A percentile compares a stretch with the other conserved stretches of the same genome.
Evolutionary conservation across 352 stramenopile species (phyloP).

Genomic region (Thalassiosira livingstoniorum): DNA sequence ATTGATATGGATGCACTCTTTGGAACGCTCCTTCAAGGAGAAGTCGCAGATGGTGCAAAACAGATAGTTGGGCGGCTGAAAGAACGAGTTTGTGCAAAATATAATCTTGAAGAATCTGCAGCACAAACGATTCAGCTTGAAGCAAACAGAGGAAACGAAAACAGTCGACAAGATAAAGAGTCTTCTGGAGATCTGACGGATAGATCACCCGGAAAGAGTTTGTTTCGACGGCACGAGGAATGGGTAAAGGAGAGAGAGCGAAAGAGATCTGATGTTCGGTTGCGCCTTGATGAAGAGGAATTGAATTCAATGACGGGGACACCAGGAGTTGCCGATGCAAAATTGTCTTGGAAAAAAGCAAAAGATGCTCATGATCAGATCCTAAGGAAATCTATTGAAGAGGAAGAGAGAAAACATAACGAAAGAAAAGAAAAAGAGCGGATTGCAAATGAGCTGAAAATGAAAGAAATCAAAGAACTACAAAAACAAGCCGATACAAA

Average conservation of each 20-base stretch:
- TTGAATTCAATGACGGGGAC: slow-evolving; percentile 51
- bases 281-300: slow-evolving; percentile 32
- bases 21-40: slow-evolving; percentile 38
- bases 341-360: slow-evolving; percentile 50
- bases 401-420: slow-evolving; percentile 32
- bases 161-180: background rate
- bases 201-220: background rate
- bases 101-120: slow-evolving; percentile 11
- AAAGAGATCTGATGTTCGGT: slow-evolving; percentile 37
- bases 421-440: slow-evolving; percentile 41
- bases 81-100: slow-evolving; percentile 40
- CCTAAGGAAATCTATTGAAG: slow-evolving; percentile 34
- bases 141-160: background rate
- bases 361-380: slow-evolving; percentile 56
- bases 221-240: slow-evolving; percentile 45
- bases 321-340: slow-evolving; percentile 35
- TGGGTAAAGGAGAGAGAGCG: slow-evolving; percentile 51
- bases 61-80: slow-evolving; percentile 52
- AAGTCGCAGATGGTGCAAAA: slow-evolving; percentile 32
- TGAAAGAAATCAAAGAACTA: slow-evolving; percentile 35
- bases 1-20: slow-evolving; percentile 52
- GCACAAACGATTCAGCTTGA: background rate
- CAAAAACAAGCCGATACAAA: slow-evolving; percentile 33
- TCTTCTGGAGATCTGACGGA: background rate
- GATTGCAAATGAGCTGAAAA: slow-evolving; percentile 35